Evolutionary conservation across 805 yeast species (phyloP), one percentile per base, ranked within the genome.

Genomic region (Zygosaccharomyces bailii): DNA sequence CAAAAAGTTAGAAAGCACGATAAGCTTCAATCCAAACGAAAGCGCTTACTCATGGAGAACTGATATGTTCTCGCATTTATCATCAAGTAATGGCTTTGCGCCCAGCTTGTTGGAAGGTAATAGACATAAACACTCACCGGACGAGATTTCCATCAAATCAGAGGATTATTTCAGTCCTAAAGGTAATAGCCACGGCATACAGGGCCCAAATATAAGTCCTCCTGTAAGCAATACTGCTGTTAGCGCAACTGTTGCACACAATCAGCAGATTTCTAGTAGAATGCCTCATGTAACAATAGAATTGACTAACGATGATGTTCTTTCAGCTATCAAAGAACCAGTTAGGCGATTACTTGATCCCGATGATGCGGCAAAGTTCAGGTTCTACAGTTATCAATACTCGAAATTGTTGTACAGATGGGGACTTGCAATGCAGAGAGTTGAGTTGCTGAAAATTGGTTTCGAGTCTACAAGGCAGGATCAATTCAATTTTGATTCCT

Each of bases 391-490:
- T 31, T 72, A 75, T 16, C 83, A 81, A 52, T 90, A 91, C 61
- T 89, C 96, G 0, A 76, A 82, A 14, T 73, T 90, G 58, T 68
- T 90, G 10, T 86, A 77, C 56, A 64, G 75, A 25, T 91, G 97
- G 97, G 95, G 93, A 0, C 70, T 89, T 14, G 85, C 89, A 0
- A 74, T 85, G n/a, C 79, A 82, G 51, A 66, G 96, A 34, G 79
- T 86, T 21, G 90, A 90, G 56, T 76, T 90, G 8, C 61, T 87
- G 44, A 88, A 90, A 64, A 45, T 57, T 3, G 49, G 52, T 77
- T 79, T 68, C 29, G 44, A 44, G 20, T 39, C 50, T 13, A 41
- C 35, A n/a, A 43, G 31, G n/a, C 38, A 34, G 25, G 36, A 36
- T 16, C 19, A 19, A 4, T 14, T 38, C 25, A 43, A 23, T 3